These are phyloP conservation scores for Arthrobotrys entomopaga DNA, from an alignment of 2,329 filamentous ascomycete species.

Conservation along the genomic window DNA sequence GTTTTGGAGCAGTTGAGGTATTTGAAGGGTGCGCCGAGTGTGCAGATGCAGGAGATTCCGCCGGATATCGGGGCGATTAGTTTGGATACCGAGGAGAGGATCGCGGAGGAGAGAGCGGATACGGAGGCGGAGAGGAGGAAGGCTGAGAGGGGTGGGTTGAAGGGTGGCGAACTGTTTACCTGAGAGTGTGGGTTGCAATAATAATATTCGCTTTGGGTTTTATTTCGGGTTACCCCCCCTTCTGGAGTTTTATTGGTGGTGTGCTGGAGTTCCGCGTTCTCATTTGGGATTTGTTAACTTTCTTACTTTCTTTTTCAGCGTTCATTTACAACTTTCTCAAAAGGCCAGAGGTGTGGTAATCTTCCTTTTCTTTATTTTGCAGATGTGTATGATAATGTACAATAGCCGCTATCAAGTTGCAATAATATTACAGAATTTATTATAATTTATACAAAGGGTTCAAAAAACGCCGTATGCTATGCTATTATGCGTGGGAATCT, in stretches of 20 bases:
- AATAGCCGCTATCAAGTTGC: constrained; percentile 8
- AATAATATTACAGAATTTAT: background rate
- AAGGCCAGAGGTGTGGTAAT: background rate
- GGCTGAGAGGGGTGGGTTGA: constrained; percentile 33
- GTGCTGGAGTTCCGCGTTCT: constrained; percentile 34
- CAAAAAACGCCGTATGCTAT: constrained; percentile 30
- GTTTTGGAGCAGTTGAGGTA: constrained; percentile 88
- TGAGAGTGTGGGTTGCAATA: too few species aligned
- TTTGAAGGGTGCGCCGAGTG: constrained; percentile 83
- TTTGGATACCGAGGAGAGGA: constrained; percentile 71
- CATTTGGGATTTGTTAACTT: background rate
- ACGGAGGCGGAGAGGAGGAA: constrained; percentile 66
- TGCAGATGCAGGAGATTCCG: constrained; percentile 74
- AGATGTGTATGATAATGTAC: constrained; percentile 15
- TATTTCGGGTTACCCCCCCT: background rate
- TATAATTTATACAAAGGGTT: background rate
- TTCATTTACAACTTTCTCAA: background rate
- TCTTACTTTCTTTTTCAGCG: background rate
- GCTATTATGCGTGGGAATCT: background rate
- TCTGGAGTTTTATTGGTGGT: background rate
- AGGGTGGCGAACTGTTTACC: constrained; percentile 37
- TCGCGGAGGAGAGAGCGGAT: constrained; percentile 74
- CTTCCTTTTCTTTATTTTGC: background rate
- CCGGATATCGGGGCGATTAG: constrained; percentile 57
- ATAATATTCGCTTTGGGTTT: background rate